Evolutionary conservation across 129 eudicot species (phyloP).

Genomic region (Scalesia atractyloides): DNA sequence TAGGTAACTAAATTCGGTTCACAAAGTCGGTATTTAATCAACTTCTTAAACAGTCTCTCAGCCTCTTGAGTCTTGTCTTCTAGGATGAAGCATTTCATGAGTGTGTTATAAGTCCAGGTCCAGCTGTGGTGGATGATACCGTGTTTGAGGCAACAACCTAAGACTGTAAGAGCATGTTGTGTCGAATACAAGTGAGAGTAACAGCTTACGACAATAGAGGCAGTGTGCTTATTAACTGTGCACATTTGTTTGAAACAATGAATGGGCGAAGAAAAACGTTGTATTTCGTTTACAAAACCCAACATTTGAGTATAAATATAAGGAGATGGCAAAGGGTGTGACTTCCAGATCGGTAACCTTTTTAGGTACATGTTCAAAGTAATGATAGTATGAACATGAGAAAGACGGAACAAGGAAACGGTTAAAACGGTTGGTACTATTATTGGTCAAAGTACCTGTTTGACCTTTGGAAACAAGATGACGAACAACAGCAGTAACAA

Average conservation of each 20-base stretch:
- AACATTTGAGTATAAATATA: not conserved
- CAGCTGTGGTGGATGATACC: not conserved
- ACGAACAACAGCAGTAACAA: too few species aligned
- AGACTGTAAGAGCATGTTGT: not conserved
- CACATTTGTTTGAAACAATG: not conserved
- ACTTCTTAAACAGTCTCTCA: conserved; percentile 5
- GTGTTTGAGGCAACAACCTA: not conserved
- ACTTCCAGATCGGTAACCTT: too few species aligned
- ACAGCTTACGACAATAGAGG: not conserved
- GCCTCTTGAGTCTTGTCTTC: conserved; percentile 17
- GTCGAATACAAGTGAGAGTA: not conserved
- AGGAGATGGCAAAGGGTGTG: not conserved
- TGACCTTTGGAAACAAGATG: too few species aligned
- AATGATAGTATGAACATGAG: too few species aligned
- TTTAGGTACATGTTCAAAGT: too few species aligned
- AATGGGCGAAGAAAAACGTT: not conserved
- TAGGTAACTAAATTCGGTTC: conserved; percentile 1
- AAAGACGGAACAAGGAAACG: too few species aligned
- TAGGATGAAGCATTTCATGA: not conserved
- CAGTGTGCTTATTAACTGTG: not conserved
- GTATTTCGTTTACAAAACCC: not conserved
- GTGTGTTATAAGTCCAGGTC: not conserved
- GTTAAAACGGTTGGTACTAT: too few species aligned
- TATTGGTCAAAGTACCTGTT: too few species aligned
- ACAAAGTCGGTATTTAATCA: not conserved